Evolutionary conservation across 306 rosid species (phyloP), one percentile per base, ranked within the genome.

Genomic region (Vigna trinervia): DNA sequence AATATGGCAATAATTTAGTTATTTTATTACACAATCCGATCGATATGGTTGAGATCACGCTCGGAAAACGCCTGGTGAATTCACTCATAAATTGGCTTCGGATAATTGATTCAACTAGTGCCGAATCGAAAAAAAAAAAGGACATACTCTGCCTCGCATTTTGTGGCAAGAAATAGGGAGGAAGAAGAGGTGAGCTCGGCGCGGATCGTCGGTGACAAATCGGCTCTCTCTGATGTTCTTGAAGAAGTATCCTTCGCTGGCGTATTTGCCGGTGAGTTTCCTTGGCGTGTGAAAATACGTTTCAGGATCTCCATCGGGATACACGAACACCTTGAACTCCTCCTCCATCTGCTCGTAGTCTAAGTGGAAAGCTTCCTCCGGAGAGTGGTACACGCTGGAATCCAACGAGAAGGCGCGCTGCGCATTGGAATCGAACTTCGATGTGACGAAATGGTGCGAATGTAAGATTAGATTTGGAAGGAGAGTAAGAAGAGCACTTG

Each of bases 191-290:
- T 77, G 82, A 77, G 86, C 86, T 41, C 34, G 41, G 17, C 11
- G 26, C 41, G 86, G 86, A 82, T 77, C 52, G 1, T 5, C 3
- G 15, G 86, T 82, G 12, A n/a, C 8, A 67, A 82, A 82, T 1
- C 22, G 57, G 30, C 82, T 77, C 72, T 82, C 82, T 6, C 53
- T 57, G 57, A 82, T 54, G 62, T 77, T 82, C 82, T 77, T 65
- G 79, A 82, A 82, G 86, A 82, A 82, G 10, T 78, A 78, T 0
- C 76, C 80, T 74, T 82, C 76, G 39, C 79, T 73, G 1, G 71
- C 79, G 51, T 82, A 82, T 28, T 57, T 73, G 0, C 86, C 82
- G 6, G 46, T 78, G 58, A 73, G 79, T 38, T 57, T 57, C 73
- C 86, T 36, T 13, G 86, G 76, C 15, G 79, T 56, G 63, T 66